Conservation (phyloP, 129 eudicot genomes). For the Logfia minima region DNA sequence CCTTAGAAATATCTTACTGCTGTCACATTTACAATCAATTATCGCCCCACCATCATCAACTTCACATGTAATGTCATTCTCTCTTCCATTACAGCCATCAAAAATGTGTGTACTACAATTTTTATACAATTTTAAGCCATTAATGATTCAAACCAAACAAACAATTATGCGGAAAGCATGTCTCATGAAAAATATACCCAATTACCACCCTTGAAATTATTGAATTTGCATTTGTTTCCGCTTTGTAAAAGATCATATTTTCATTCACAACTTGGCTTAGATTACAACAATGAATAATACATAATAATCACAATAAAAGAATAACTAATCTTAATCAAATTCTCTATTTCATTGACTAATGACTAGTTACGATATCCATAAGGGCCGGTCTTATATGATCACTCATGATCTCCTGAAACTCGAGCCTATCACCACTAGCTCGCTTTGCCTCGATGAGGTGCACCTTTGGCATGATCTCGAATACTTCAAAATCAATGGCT, state of each 20-base stretch:
- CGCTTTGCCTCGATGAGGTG: constrained; percentile 19
- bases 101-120: not conserved
- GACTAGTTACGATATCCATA: not conserved
- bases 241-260: not conserved
- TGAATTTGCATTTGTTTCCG: not conserved
- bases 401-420: constrained; percentile 11
- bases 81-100: not conserved
- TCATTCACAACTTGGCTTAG: not conserved
- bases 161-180: not conserved
- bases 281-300: not conserved
- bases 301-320: not conserved
- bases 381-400: constrained; percentile 11
- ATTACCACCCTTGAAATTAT: not conserved
- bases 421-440: constrained; percentile 6
- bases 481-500: constrained; percentile 14
- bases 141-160: not conserved
- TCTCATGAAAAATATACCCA: not conserved
- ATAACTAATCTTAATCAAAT: not conserved
- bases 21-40: not conserved
- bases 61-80: not conserved
- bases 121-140: not conserved
- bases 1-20: not conserved
- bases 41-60: not conserved
- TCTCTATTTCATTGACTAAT: not conserved
- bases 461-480: constrained; percentile 22